A percentile compares a stretch with the other conserved stretches of the same genome.
These are phyloP conservation scores for Tricholomella constricta DNA, from an alignment of 768 basidiomycete genomes.

Conservation along the genomic window DNA sequence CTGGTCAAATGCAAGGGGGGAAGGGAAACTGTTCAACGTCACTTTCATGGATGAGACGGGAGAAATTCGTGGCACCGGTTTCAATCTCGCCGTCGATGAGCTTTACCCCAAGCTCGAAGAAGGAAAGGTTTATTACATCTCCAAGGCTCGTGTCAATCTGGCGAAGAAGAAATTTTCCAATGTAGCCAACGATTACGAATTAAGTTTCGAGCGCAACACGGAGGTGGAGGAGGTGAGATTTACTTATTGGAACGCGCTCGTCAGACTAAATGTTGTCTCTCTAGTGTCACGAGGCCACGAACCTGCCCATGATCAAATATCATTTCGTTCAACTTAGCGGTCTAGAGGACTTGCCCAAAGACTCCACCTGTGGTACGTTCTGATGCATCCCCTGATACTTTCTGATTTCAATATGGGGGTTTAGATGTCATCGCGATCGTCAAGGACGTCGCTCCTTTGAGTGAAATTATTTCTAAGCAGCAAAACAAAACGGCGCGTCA, in stretches of 20 bases:
- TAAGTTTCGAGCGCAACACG: constrained; percentile 80
- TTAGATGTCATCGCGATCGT: constrained; percentile 88
- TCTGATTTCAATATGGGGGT: constrained; percentile 11
- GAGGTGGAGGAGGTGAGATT: constrained; percentile 78
- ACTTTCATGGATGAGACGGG: constrained; percentile 95
- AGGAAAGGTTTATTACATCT: constrained; percentile 90
- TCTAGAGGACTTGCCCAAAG: constrained; percentile 69
- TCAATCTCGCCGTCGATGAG: constrained; percentile 83
- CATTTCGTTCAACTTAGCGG: constrained; percentile 70
- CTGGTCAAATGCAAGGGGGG: constrained; percentile 89
- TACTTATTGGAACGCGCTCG: not conserved
- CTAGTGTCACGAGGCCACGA: constrained; percentile 78
- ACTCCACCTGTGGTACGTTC: constrained; percentile 78
- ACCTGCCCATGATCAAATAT: constrained; percentile 83
- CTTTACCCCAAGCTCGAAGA: constrained; percentile 86
- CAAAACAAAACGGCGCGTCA: constrained; percentile 62
- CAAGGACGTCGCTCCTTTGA: constrained; percentile 70
- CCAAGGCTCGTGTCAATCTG: constrained; percentile 88
- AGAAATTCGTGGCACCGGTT: constrained; percentile 88
- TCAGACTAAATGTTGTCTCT: constrained; percentile 5
- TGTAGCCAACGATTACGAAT: constrained; percentile 89
- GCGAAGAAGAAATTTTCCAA: constrained; percentile 97
- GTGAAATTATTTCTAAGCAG: constrained; percentile 75
- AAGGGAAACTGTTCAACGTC: constrained; percentile 93
- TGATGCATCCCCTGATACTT: constrained; percentile 2